Evolutionary conservation across 2,329 filamentous ascomycete genomes (phyloP), one percentile per base, ranked within the genome.

Genomic region (Dichotomopilus funicola): DNA sequence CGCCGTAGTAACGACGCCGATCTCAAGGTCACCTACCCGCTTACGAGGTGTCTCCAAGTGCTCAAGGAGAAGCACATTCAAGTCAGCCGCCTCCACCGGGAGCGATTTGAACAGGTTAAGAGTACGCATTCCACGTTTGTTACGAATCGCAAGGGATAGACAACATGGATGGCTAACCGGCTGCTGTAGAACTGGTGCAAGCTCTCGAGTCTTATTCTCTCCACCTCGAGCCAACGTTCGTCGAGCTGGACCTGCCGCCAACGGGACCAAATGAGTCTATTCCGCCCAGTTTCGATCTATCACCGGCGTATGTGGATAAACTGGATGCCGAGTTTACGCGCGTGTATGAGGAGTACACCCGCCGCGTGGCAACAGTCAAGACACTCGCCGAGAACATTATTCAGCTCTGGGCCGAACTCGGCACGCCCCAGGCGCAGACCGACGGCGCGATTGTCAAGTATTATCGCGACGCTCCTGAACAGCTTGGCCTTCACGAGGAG

Each of bases 201-300:
- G 92, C 92, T 4, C 85, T 99, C 50, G 87, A 96, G 69, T 96
- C 92, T 5, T 99, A 97, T 70, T 95, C 94, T 1, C 95, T 89
- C 8, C 94, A 97, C 69, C 87, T 99, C 47, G 94, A 99, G 70
- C 76, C 89, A 9, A 87, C 87, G 2, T 97, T 97, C 69, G 82
- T 97, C 62, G 83, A 86, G 67, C 85, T 97, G 66, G 81, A 86
- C 42, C 81, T 99, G 6, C 94, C 94, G 1, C 92, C 92, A 0
- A 91, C 87, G 3, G 83, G 82, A 1, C 83, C 87, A 5, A 87
- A 89, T 62, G 83, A 89, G 46, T 85, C 85, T 10, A 79, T 95
- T 41, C 83, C 91, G 1, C 83, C 90, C 2, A 88, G 80, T 51
- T 97, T 99, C 70, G 91, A 97, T 66, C 83, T 99, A n/a, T 96